phyloP scores from a whole-genome alignment of 495 filamentous ascomycete genomes.

The Neurospora hispaniola region DNA sequence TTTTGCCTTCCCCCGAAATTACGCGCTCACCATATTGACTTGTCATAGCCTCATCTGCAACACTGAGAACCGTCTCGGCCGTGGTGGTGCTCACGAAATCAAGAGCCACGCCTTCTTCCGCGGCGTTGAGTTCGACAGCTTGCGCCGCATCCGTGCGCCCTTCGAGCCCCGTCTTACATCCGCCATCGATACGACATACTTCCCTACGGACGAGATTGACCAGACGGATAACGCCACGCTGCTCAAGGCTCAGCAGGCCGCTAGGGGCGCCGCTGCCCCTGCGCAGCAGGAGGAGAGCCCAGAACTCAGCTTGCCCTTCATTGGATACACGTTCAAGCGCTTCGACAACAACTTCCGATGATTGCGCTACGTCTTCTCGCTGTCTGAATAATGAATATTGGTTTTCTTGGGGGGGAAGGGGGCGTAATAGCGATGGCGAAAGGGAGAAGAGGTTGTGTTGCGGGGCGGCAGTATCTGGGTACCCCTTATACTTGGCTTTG shows the following conservation, averaged over 20 bases:
- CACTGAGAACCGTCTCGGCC: constrained; percentile 78
- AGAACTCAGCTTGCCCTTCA: constrained; percentile 95
- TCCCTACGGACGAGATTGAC: constrained; percentile 95
- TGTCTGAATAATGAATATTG: not conserved
- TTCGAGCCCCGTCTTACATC: constrained; percentile 89
- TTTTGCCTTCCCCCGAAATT: not conserved
- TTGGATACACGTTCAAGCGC: constrained; percentile 97
- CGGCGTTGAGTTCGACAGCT: constrained; percentile 83
- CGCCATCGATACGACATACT: constrained; percentile 94
- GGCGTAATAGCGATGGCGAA: not conserved
- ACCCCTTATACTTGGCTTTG: not conserved
- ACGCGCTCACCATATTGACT: not conserved
- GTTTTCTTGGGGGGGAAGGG: not conserved
- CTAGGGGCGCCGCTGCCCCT: constrained; percentile 17
- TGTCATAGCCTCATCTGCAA: constrained; percentile 72
- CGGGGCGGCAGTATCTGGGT: not conserved
- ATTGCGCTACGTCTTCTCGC: constrained; percentile 6
- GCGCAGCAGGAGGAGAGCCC: constrained; percentile 37
- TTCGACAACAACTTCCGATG: constrained; percentile 69
- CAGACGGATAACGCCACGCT: constrained; percentile 75
- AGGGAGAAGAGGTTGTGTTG: not conserved
- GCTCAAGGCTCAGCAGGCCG: constrained; percentile 55
- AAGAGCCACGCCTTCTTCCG: constrained; percentile 93
- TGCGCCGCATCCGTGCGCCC: constrained; percentile 85
- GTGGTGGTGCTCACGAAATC: constrained; percentile 76